Percentiles rank a stretch among this genome's conserved stretches.
Evolutionary conservation across 2,329 filamentous ascomycete genomes (phyloP).

Genomic region (Phyllosticta ampelicida): DNA sequence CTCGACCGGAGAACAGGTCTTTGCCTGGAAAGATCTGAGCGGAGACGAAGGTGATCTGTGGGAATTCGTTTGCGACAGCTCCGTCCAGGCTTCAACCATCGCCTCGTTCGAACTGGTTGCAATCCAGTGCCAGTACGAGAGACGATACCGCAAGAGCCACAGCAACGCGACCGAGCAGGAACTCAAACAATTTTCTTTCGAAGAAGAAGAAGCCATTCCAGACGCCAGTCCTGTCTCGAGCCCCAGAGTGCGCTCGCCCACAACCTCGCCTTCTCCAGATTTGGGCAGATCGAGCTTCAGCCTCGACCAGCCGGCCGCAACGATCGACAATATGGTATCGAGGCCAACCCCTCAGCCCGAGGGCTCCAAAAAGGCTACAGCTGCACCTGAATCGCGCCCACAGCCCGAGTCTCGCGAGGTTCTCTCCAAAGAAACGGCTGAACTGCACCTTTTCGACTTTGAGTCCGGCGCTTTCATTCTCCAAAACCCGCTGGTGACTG

Average conservation of each 20-base stretch:
- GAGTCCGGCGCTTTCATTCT: constrained; percentile 72
- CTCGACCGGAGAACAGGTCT: constrained; percentile 68
- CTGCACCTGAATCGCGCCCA: constrained; percentile 48
- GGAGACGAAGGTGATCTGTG: constrained; percentile 92
- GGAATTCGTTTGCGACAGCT: constrained; percentile 88
- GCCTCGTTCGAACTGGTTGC: constrained; percentile 73
- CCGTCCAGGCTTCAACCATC: constrained; percentile 58
- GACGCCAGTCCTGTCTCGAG: constrained; percentile 47
- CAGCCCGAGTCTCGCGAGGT: constrained; percentile 61
- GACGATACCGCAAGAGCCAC: constrained; percentile 75
- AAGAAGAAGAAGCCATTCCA: constrained; percentile 51
- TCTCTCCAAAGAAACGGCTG: constrained; percentile 63
- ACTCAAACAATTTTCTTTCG: constrained; percentile 72
- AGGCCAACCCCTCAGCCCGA: constrained; percentile 22
- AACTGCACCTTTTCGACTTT: constrained; percentile 92
- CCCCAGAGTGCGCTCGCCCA: constrained; percentile 31
- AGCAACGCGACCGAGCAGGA: constrained; percentile 74
- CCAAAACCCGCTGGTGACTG: constrained; percentile 64
- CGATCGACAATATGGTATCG: constrained; percentile 9
- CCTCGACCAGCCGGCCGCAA: constrained; percentile 1
- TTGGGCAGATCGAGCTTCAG: constrained; percentile 6
- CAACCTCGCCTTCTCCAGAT: constrained; percentile 24
- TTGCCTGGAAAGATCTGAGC: constrained; percentile 91
- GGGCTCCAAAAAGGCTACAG: constrained; percentile 40
- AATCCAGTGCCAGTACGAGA: constrained; percentile 92